These are phyloP conservation scores for Mucor circinelloides DNA, from an alignment of 371 early-diverging fungal genomes.

Conservation along the genomic window DNA sequence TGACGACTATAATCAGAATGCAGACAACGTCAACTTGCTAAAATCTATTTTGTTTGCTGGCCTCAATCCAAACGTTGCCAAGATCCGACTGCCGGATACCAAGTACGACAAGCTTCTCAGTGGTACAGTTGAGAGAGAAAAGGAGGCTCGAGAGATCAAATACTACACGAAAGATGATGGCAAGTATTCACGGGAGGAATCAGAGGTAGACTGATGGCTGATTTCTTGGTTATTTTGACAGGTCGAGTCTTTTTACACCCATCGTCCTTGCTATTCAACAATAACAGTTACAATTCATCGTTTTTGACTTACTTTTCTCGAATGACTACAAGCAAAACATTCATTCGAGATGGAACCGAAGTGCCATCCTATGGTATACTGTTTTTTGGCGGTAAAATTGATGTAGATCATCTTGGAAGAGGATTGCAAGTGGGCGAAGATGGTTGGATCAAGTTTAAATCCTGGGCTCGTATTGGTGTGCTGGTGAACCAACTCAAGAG, in stretches of 20 bases:
- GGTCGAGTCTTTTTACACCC: conserved; percentile 84
- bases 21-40: conserved; percentile 54
- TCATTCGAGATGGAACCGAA: conserved; percentile 77
- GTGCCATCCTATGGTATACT: conserved; percentile 69
- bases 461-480: conserved; percentile 82
- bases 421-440: conserved; percentile 60
- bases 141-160: conserved; percentile 73
- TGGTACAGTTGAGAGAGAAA: conserved; percentile 76
- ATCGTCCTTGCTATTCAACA: conserved; percentile 67
- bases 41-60: conserved; percentile 68
- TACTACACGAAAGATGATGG: conserved; percentile 68
- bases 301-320: conserved; percentile 74
- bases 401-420: conserved; percentile 71
- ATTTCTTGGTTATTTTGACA: conserved; percentile 8
- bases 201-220: background rate
- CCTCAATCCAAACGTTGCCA: conserved; percentile 71
- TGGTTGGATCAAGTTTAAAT: conserved; percentile 68
- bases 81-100: conserved; percentile 70
- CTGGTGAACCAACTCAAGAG: conserved; percentile 75
- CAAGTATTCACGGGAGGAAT: background rate
- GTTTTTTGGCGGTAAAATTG: conserved; percentile 72
- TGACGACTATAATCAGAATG: conserved; percentile 48
- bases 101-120: conserved; percentile 72
- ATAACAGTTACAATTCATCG: conserved; percentile 60
- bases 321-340: conserved; percentile 72